These are phyloP conservation scores for Alternaria infectoria DNA, from an alignment of 2,329 filamentous ascomycete genomes.

Conservation along the genomic window DNA sequence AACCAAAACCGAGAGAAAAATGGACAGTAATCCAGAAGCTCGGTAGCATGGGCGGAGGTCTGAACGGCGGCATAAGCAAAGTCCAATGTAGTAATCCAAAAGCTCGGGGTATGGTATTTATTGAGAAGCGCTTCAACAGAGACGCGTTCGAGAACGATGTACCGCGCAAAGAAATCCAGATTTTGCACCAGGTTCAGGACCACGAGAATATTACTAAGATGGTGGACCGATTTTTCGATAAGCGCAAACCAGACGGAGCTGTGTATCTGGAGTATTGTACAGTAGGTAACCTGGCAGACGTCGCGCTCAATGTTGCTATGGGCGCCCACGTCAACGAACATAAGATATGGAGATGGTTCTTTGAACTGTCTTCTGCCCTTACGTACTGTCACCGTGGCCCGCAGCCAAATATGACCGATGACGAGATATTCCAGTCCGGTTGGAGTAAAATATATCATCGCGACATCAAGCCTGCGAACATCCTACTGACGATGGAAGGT, in stretches of 20 bases:
- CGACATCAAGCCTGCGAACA: conserved; percentile 27
- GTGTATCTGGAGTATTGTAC: conserved; percentile 27
- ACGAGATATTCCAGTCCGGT: conserved; percentile 3
- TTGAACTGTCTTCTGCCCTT: conserved; percentile 14
- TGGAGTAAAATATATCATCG: conserved; percentile 25
- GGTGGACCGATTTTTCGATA: conserved; percentile 20
- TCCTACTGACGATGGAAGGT: conserved; percentile 15
- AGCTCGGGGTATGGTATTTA: conserved; percentile 4
- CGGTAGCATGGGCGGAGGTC: conserved; percentile 8
- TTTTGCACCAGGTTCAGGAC: conserved; percentile 17
- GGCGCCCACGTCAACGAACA: conserved; percentile 7
- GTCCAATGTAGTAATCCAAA: conserved; percentile 5
- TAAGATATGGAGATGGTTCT: conserved; percentile 25
- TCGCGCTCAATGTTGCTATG: background rate
- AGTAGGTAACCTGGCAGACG: conserved; percentile 5
- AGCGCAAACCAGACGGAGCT: background rate
- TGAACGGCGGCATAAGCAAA: conserved; percentile 12
- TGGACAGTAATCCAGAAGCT: conserved; percentile 3
- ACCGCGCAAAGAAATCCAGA: conserved; percentile 14
- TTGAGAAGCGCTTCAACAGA: conserved; percentile 19
- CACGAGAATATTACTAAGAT: conserved; percentile 14
- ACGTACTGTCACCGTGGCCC: conserved; percentile 21
- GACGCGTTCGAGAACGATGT: conserved; percentile 1
- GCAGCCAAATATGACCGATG: conserved; percentile 2
- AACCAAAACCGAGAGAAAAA: background rate